phyloP scores from a whole-genome alignment of 805 yeast species.

The Kazachstania bromeliacearum region DNA sequence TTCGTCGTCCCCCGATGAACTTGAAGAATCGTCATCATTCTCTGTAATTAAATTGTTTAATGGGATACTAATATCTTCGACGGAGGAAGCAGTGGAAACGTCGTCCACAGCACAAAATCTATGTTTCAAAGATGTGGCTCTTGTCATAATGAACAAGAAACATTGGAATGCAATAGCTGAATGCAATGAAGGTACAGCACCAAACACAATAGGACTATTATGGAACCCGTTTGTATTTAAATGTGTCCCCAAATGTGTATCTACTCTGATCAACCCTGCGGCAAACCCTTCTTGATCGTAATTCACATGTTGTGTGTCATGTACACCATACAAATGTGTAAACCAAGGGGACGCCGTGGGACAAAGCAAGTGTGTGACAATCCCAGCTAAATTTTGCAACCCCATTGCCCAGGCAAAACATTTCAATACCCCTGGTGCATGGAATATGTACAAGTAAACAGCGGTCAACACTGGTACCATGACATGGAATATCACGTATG shows the following conservation, averaged over 20 bases:
- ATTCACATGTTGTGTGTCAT: constrained; percentile 37
- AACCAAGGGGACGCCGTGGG: constrained; percentile 77
- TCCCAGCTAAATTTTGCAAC: constrained; percentile 49
- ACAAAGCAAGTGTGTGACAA: constrained; percentile 47
- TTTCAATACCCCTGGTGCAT: constrained; percentile 52
- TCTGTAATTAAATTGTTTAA: not conserved
- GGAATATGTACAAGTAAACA: constrained; percentile 55
- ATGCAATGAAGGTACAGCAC: constrained; percentile 54
- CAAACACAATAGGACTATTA: constrained; percentile 60
- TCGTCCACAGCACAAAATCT: constrained; percentile 8
- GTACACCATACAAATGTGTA: constrained; percentile 50
- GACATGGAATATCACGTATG: constrained; percentile 54
- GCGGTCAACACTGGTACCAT: constrained; percentile 53
- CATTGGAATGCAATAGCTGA: constrained; percentile 54
- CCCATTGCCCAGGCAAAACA: constrained; percentile 50
- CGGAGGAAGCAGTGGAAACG: not conserved
- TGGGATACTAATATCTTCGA: not conserved
- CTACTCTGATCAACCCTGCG: constrained; percentile 62
- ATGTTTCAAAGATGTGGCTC: constrained; percentile 20
- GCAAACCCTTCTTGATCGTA: constrained; percentile 62
- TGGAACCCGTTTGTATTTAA: constrained; percentile 54
- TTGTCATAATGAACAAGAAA: constrained; percentile 36
- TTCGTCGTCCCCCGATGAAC: constrained; percentile 1
- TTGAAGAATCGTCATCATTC: constrained; percentile 1
- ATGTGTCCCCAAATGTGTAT: constrained; percentile 52